Conservation (phyloP, 2,329 filamentous ascomycete species). For the Calonectria pseudoturangicola region DNA sequence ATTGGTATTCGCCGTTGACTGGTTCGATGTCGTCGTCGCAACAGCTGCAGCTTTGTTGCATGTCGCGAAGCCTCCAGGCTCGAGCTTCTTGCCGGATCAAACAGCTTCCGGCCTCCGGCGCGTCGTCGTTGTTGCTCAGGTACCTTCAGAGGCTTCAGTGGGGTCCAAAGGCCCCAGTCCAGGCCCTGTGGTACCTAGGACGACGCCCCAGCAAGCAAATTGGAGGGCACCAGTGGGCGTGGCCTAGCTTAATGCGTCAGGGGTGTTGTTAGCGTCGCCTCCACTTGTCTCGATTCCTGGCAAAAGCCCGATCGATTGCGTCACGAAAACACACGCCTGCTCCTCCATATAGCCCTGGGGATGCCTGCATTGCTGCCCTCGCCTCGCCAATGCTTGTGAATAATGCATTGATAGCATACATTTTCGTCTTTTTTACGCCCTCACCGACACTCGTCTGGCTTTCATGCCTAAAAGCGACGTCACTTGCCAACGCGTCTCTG, state of each 20-base stretch:
- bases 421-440: neutral
- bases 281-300: conserved; percentile 26
- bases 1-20: conserved; percentile 29
- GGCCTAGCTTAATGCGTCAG: neutral
- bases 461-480: conserved; percentile 20
- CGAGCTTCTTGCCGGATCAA: conserved; percentile 40
- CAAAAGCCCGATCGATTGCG: conserved; percentile 47
- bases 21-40: conserved; percentile 21
- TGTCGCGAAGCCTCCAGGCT: conserved; percentile 40
- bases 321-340: conserved; percentile 47
- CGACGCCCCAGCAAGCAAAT: conserved; percentile 7
- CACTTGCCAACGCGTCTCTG: conserved; percentile 14
- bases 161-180: no score
- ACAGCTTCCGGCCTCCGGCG: conserved; percentile 32
- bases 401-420: conserved; percentile 15
- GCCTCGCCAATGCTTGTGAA: conserved; percentile 33
- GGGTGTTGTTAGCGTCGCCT: conserved; percentile 17
- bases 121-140: conserved; percentile 15
- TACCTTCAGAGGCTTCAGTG: neutral
- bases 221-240: neutral
- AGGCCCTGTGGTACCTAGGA: neutral
- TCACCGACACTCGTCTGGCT: neutral
- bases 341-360: conserved; percentile 31
- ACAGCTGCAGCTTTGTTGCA: conserved; percentile 30
- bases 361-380: conserved; percentile 42